phyloP scores from a whole-genome alignment of 192 early-diverging fungal species.

The Glomus cerebriforme region DNA sequence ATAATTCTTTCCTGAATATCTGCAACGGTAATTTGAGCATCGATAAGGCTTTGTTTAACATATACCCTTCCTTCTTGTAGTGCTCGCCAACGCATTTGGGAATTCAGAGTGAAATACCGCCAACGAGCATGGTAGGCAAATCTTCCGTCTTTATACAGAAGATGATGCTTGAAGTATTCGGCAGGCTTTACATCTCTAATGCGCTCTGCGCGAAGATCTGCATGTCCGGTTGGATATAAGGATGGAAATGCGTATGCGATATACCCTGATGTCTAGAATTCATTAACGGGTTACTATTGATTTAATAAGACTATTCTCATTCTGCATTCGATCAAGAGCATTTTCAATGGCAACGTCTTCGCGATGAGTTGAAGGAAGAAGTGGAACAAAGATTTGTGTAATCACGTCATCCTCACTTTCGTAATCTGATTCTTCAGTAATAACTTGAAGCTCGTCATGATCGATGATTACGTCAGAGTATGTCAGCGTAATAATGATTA shows the following conservation, averaged over 20 bases:
- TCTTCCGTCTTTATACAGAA: slow-evolving; percentile 8
- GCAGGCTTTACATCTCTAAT: not conserved
- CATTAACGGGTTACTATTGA: not conserved
- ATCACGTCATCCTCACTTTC: not conserved
- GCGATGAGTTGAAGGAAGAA: not conserved
- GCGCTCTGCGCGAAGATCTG: not conserved
- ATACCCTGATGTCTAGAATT: not conserved
- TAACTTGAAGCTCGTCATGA: not conserved
- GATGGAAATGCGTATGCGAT: not conserved
- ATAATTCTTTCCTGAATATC: too few species aligned
- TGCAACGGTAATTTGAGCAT: not conserved
- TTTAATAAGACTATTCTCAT: not conserved
- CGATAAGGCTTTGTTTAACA: not conserved
- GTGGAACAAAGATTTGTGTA: not conserved
- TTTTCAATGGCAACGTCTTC: not conserved
- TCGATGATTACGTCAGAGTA: not conserved
- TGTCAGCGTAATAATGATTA: not conserved
- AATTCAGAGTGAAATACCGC: not conserved
- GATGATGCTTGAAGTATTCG: not conserved
- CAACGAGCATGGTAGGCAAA: not conserved
- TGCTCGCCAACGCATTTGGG: not conserved
- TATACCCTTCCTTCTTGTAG: not conserved
- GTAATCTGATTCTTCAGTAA: not conserved
- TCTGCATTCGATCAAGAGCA: not conserved
- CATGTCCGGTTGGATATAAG: not conserved